Conservation (phyloP, 768 basidiomycete species). For the Boletus sp. region DNA sequence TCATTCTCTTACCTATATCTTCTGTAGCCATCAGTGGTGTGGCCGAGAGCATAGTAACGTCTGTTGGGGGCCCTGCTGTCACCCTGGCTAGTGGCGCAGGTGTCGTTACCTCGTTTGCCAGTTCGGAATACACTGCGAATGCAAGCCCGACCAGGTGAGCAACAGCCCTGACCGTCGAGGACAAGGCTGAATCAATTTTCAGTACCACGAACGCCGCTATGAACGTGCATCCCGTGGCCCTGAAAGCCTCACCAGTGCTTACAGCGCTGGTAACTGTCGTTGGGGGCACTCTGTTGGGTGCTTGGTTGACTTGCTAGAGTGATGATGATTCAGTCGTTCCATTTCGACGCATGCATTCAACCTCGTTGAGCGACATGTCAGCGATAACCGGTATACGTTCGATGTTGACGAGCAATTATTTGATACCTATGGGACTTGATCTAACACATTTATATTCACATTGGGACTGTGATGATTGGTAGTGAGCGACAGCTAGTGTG, state of each 20-base stretch:
- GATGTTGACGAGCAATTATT: background rate
- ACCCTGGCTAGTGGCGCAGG: slow-evolving; percentile 45
- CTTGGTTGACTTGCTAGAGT: slow-evolving; percentile 36
- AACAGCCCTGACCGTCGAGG: background rate
- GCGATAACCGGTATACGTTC: background rate
- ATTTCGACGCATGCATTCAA: background rate
- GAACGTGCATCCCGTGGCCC: slow-evolving; percentile 12
- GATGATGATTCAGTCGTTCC: background rate
- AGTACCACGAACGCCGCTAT: slow-evolving; percentile 18
- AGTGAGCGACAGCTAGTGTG: background rate
- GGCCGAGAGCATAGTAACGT: slow-evolving; percentile 54
- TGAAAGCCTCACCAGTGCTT: slow-evolving; percentile 26
- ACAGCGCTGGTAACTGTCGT: slow-evolving; percentile 28
- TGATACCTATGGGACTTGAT: background rate
- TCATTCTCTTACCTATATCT: background rate
- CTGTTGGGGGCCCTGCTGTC: slow-evolving; percentile 54
- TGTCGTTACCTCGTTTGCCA: slow-evolving; percentile 49
- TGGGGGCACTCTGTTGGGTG: slow-evolving; percentile 36
- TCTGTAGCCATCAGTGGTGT: slow-evolving; percentile 50
- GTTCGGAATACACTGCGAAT: slow-evolving; percentile 51
- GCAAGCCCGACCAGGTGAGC: slow-evolving; percentile 15
- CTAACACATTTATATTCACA: background rate
- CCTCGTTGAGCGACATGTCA: background rate
- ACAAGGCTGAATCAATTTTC: background rate
- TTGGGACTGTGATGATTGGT: background rate